Evolutionary conservation across 2,329 filamentous ascomycete genomes (phyloP), one percentile per base, ranked within the genome.

Genomic region (Exophiala sp.): DNA sequence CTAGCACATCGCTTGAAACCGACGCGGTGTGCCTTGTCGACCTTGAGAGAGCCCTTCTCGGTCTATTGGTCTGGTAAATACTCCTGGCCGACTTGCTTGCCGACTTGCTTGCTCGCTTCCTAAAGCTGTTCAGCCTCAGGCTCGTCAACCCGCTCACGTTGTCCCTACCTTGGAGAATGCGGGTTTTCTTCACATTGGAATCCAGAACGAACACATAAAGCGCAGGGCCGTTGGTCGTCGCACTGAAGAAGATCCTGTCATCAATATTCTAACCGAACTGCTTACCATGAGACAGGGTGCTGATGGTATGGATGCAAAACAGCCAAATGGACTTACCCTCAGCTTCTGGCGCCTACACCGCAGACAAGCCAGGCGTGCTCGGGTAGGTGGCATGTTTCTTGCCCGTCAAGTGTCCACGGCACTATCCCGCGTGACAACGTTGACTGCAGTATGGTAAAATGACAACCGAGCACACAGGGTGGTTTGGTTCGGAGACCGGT

Each of bases 291-390:
- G n/a, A n/a, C n/a, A n/a, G n/a, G n/a, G n/a, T n/a, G n/a, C n/a
- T n/a, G n/a, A n/a, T n/a, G n/a, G n/a, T n/a, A n/a, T n/a, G n/a
- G n/a, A n/a, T n/a, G n/a, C n/a, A n/a, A n/a, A n/a, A n/a, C n/a
- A n/a, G n/a, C 16, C 14, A 38, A 7, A 18, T 18, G 13, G 6
- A n/a, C 41, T 29, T 32, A 43, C 41, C 41, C 41, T 43, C 41
- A 43, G 16, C 19, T 43, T 43, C 24, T 43, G 41, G 23, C 24
- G 27, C 32, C 22, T 32, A 67, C 71, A 29, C 53, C 62, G 11
- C 67, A 72, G 61, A 21, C 41, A 43, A n/a, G 41, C 41, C 18
- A 29, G 27, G 7, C 41, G 41, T 8, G 30, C 52, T 41, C 23
- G 32, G 13, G 32, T 10, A 27, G 24, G 24, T 27, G 24, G 24